Percentiles rank a stretch among this genome's conserved stretches.
Conservation (phyloP, 495 filamentous ascomycete species). For the Neurospora sp. region DNA sequence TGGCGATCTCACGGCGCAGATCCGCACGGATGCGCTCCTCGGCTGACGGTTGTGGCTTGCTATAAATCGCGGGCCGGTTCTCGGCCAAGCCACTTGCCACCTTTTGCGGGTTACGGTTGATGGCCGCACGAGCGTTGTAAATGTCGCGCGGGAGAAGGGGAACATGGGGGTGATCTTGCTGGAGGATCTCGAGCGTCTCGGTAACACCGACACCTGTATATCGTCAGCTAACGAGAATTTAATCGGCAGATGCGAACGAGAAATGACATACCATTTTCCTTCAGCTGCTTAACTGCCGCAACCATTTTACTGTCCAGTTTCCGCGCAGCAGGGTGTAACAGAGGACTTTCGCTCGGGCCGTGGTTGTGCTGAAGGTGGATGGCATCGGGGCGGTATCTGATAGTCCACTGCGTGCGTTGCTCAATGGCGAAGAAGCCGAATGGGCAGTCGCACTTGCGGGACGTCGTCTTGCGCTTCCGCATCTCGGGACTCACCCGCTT, state of each 20-base stretch:
- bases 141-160: conserved; percentile 46
- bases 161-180: conserved; percentile 43
- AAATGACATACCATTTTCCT: conserved; percentile 38
- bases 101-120: conserved; percentile 47
- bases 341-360: conserved; percentile 44
- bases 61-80: conserved; percentile 44
- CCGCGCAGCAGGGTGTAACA: conserved; percentile 44
- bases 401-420: conserved; percentile 45
- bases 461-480: conserved; percentile 46
- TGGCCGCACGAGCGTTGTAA: conserved; percentile 47
- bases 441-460: conserved; percentile 46
- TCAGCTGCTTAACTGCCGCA: conserved; percentile 43
- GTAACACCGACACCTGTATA: conserved; percentile 41
- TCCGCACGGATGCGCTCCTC: conserved; percentile 47
- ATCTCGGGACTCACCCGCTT: conserved; percentile 41
- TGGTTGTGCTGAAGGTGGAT: conserved; percentile 44
- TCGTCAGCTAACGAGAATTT: conserved; percentile 8
- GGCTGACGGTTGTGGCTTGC: conserved; percentile 43
- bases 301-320: conserved; percentile 50
- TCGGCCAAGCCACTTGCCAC: conserved; percentile 40
- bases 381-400: conserved; percentile 42
- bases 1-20: conserved; percentile 40
- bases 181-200: conserved; percentile 45
- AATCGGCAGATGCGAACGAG: neutral
- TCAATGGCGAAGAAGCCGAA: conserved; percentile 51